Base-by-base conservation (phyloP, 257 asterid species). In the Przewalskia tangutica region DNA sequence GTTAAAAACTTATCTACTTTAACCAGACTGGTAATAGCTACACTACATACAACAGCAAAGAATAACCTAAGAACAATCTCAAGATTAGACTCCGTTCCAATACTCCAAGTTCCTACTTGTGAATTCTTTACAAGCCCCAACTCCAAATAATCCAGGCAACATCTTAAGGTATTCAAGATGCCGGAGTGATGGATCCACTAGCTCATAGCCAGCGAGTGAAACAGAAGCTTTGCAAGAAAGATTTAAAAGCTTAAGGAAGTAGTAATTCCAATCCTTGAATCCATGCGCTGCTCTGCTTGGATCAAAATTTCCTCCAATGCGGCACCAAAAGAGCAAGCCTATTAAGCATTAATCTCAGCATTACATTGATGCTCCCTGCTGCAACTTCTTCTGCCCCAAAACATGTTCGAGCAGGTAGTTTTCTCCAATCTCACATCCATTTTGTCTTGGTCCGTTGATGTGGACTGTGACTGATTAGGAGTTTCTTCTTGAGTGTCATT, bases 381-480 rank as follows among this genome's bases (percentile, higher is more conserved):
- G 87, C 99, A 95, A 91, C 98, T 94, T 85, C 99, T 87, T 87
- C 99, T 86, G 32, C 98, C 93, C 98, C 99, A 94, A 84, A 95
- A 94, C 95, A 94, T 94, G 86, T 89, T 88, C 27, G 99, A 90
- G 82, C 99, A 95, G 1, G 94, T 93, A 2, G 92, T 92, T 77
- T 90, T 94, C 85, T 86, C 96, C 86, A 91, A 80, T 82, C 97
- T 89, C 87, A 88, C 70, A 16, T 92, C 94, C 77, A 77, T 77
- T 82, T 89, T 88, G 51, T 86, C 98, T 56, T 86, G 89, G 46
- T 91, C 96, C 1, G 80, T 66, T 7, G 91, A 34, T 16, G 83
- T 23, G 4, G 97, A 77, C 78, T 90, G 93, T 8, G 95, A 79
- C 60, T 82, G 91, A 54, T 79, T 84, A 77, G 98, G 95, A 10